Percentiles rank a stretch among this genome's conserved stretches.
Evolutionary conservation across 805 yeast genomes (phyloP).

Genomic region (Saccharomycopsis sp.): DNA sequence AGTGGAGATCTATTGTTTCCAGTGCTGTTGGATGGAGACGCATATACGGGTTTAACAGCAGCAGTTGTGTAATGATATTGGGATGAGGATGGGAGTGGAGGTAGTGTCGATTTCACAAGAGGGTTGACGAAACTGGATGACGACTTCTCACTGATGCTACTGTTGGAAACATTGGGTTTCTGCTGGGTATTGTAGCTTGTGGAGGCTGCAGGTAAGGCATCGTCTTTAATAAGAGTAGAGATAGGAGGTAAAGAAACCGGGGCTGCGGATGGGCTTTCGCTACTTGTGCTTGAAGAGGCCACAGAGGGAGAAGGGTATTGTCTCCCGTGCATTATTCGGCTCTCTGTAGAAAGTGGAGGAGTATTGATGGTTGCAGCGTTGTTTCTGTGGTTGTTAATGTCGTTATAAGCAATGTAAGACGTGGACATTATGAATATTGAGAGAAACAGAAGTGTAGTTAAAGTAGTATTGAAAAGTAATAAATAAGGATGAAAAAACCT

Average conservation of each 20-base stretch:
- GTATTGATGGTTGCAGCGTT: neutral
- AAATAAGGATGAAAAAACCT: no score
- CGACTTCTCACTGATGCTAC: neutral
- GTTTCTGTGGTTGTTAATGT: neutral
- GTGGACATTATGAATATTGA: neutral
- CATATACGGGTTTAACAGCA: neutral
- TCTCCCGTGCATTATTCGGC: neutral
- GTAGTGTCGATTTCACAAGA: neutral
- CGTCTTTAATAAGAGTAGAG: conserved; percentile 10
- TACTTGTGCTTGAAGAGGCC: neutral
- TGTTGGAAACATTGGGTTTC: neutral
- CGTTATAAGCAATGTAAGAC: neutral
- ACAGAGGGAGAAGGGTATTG: neutral
- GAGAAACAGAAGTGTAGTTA: neutral
- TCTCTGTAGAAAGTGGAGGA: neutral
- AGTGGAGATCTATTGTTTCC: neutral
- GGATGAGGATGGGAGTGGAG: neutral
- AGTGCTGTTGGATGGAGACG: neutral
- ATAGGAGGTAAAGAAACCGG: conserved; percentile 16
- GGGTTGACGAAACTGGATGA: neutral
- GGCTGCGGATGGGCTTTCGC: neutral
- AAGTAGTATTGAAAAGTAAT: neutral
- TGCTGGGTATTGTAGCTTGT: neutral
- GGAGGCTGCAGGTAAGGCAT: neutral
- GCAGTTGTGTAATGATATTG: neutral